Evolutionary conservation across 2,329 filamentous ascomycete species (phyloP).

Genomic region (Tolypocladium cylindrosporum): DNA sequence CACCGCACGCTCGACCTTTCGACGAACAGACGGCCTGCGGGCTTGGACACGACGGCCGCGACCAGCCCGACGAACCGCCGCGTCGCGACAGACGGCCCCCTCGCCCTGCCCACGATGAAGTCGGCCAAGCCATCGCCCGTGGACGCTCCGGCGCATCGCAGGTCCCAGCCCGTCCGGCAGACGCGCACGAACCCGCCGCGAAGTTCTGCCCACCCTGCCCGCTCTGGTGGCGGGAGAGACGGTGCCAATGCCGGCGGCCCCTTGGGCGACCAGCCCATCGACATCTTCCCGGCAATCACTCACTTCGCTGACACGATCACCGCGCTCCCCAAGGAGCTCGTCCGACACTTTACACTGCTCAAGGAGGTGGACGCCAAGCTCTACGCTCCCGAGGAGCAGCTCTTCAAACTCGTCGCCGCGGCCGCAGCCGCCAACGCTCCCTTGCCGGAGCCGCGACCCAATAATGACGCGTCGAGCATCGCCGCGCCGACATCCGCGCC

Average conservation of each 20-base stretch:
- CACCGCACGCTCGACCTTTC: not conserved
- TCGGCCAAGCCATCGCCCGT: slow-evolving; percentile 37
- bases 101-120: slow-evolving; percentile 39
- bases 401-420: slow-evolving; percentile 64
- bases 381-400: slow-evolving; percentile 73
- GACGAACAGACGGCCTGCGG: not conserved
- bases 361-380: slow-evolving; percentile 98
- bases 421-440: slow-evolving; percentile 48
- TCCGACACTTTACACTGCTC: slow-evolving; percentile 87
- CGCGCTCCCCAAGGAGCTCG: slow-evolving; percentile 87
- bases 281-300: slow-evolving; percentile 56
- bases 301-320: slow-evolving; percentile 87
- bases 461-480: slow-evolving; percentile 33
- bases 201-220: slow-evolving; percentile 37
- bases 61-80: not conserved
- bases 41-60: not conserved
- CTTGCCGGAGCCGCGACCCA: slow-evolving; percentile 32
- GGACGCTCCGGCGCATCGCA: slow-evolving; percentile 39
- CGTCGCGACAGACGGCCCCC: slow-evolving; percentile 6
- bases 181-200: slow-evolving; percentile 55
- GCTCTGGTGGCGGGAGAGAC: slow-evolving; percentile 33
- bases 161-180: slow-evolving; percentile 55
- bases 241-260: slow-evolving; percentile 31
- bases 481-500: slow-evolving; percentile 32
- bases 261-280: slow-evolving; percentile 48